Percentiles rank a stretch among this genome's conserved stretches.
phyloP scores from a whole-genome alignment of 75 land plant species.

The Selaginella moellendorffii region DNA sequence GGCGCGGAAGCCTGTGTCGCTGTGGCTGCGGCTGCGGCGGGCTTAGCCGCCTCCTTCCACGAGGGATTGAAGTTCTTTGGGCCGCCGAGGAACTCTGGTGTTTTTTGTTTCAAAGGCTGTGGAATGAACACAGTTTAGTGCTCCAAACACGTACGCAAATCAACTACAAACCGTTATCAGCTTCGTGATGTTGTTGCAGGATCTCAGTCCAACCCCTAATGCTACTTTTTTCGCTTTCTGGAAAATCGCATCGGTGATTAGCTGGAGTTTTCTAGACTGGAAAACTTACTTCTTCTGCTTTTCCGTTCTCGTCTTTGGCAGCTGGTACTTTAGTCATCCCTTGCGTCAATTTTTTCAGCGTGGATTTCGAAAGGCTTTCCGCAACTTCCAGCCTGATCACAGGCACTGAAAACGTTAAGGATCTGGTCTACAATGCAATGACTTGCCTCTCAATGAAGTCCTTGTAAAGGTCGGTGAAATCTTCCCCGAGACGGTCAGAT shows the following conservation, averaged over 20 bases:
- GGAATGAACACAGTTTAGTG: background rate
- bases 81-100: constrained; percentile 76
- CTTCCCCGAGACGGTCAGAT: constrained; percentile 96
- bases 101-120: constrained; percentile 76
- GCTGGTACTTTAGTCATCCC: constrained; percentile 87
- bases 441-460: constrained; percentile 80
- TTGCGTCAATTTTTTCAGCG: constrained; percentile 79
- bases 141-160: background rate
- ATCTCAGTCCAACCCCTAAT: background rate
- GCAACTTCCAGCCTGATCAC: constrained; percentile 41
- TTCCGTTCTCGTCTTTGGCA: constrained; percentile 50
- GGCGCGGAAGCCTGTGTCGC: constrained; percentile 10
- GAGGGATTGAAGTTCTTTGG: constrained; percentile 50
- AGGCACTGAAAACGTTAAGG: background rate
- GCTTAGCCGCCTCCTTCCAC: constrained; percentile 67
- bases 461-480: constrained; percentile 66
- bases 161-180: background rate
- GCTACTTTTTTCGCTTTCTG: background rate
- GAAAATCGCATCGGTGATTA: background rate
- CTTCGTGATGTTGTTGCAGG: constrained; percentile 4
- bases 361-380: constrained; percentile 54
- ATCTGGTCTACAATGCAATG: background rate
- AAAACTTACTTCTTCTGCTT: constrained; percentile 43
- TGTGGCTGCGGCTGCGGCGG: constrained; percentile 25
- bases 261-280: constrained; percentile 31